Base-by-base conservation (phyloP, 169 alveolate genomes). In the Plasmodium vivax region DNA sequence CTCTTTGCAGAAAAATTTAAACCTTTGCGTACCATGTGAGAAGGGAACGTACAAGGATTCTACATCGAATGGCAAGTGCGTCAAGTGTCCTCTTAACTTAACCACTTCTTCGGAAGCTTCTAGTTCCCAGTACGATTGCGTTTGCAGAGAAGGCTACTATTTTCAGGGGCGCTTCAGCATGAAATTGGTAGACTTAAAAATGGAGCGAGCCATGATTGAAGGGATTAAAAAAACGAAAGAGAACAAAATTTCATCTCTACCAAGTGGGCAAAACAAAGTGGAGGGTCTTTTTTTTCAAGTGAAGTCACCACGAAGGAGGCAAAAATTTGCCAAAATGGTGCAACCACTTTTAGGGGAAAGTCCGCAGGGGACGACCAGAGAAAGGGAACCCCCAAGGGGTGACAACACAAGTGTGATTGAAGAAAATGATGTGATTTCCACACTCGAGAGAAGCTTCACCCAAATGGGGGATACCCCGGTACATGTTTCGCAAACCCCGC, bases 131-230 rank as follows among this genome's bases (percentile, higher is more conserved):
- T 91, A 96, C 34, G 97, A 95, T 71, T 96, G 98, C 77, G 96
- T 96, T 32, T 96, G 98, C 85, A 91, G 95, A 47, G 96, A 95
- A n/a, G 97, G 97, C n/a, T 88, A 96, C 87, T 96, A 94, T 62
- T 90, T 90, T 90, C 19, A 36, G 12, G 83, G 91, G 36, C 36
- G 16, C 34, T 80, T 58, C 38, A 41, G n/a, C 19, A 74, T 90
- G 45, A 14, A 79, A 43, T 45, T 82, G 68, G 74, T 80, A 12
- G 43, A 82, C 83, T 71, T 43, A 30, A 75, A 74, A 51, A 51
- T 74, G 8, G 47, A 72, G 34, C 23, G 41, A 36, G 77, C 5
- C 14, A 72, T 38, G 30, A 12, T 71, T 38, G 58, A 36, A 38
- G 6, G 10, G 72, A 72, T 27, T n/a, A 73, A 72, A 10, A 87